These are phyloP conservation scores for Sanghuangporus baumii DNA, from an alignment of 1,284 basidiomycete genomes.

Conservation along the genomic window DNA sequence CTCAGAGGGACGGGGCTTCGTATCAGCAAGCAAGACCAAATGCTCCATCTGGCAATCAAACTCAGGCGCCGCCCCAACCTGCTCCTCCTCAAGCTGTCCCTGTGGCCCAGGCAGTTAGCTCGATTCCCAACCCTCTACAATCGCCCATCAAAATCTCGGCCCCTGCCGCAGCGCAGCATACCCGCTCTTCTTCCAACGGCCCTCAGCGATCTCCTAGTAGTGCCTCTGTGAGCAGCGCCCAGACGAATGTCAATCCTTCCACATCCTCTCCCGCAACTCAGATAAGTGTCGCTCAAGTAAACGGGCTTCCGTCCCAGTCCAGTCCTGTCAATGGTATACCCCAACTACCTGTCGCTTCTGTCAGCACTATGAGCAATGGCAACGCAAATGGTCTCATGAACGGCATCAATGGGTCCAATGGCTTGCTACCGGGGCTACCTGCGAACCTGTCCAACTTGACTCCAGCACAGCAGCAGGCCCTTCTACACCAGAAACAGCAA, in stretches of 20 bases:
- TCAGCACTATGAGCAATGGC: background rate
- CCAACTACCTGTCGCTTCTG: background rate
- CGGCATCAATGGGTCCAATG: conserved; percentile 5
- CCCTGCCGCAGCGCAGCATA: conserved; percentile 42
- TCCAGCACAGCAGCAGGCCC: conserved; percentile 26
- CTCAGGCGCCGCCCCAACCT: background rate
- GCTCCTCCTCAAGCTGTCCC: conserved; percentile 35
- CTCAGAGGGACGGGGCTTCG: background rate
- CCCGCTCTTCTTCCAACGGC: conserved; percentile 52
- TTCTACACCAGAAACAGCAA: conserved; percentile 49
- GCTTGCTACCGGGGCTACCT: background rate
- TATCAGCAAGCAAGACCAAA: background rate
- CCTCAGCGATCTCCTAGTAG: conserved; percentile 42
- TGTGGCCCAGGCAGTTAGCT: conserved; percentile 49
- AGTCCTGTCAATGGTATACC: conserved; percentile 1
- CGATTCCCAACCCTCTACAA: conserved; percentile 1
- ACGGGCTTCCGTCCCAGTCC: conserved; percentile 1
- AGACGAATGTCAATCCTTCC: conserved; percentile 18
- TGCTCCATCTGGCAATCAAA: conserved; percentile 15
- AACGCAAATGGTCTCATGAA: conserved; percentile 12
- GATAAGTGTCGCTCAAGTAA: background rate
- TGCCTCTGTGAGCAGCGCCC: conserved; percentile 24
- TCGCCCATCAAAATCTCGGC: conserved; percentile 35
- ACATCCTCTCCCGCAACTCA: conserved; percentile 23
- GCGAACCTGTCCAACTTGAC: conserved; percentile 27